A percentile compares a stretch with the other conserved stretches of the same genome.
Evolutionary conservation across 257 asterid species (phyloP).

Genomic region (Solanum rostratum): DNA sequence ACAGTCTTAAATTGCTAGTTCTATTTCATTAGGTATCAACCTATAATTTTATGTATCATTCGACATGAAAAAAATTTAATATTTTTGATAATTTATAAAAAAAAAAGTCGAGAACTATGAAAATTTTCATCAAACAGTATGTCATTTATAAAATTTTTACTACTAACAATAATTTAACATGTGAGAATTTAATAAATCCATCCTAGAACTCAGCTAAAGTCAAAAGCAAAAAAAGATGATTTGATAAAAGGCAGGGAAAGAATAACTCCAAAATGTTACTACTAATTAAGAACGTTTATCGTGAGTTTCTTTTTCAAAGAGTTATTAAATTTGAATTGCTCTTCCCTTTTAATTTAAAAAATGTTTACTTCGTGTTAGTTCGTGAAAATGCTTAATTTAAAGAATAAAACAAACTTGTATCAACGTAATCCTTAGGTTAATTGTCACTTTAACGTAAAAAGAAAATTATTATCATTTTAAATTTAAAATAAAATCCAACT

Average conservation of each 20-base stretch:
- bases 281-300: background rate
- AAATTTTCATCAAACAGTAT: too few relatives aligned
- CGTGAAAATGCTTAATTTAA: background rate
- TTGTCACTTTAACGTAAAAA: too few relatives aligned
- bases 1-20: too few relatives aligned
- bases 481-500: too few relatives aligned
- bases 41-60: too few relatives aligned
- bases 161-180: background rate
- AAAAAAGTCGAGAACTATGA: too few relatives aligned
- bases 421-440: background rate
- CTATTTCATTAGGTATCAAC: too few relatives aligned
- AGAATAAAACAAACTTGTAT: background rate
- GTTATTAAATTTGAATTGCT: background rate
- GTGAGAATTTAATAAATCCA: background rate
- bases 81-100: too few relatives aligned
- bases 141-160: too few relatives aligned
- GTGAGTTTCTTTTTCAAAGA: background rate
- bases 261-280: background rate
- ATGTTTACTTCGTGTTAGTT: background rate
- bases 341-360: background rate
- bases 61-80: too few relatives aligned
- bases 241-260: background rate
- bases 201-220: background rate
- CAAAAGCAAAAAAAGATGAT: background rate
- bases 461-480: too few relatives aligned